phyloP scores from a whole-genome alignment of 495 filamentous ascomycete genomes.

The Glutinoglossum americanum region DNA sequence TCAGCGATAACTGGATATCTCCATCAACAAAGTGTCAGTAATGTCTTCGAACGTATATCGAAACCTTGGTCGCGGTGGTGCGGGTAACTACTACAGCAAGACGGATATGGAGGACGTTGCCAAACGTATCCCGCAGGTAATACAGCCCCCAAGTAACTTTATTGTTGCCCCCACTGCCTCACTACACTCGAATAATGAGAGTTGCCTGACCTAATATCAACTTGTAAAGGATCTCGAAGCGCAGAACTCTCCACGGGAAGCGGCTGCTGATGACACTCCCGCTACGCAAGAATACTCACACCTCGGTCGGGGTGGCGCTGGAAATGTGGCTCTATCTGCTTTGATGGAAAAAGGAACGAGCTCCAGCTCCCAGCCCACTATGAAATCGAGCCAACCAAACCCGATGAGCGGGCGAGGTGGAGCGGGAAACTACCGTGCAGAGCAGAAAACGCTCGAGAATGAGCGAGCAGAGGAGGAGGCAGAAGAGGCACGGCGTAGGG shows the following conservation, averaged over 20 bases:
- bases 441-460: slow-evolving; percentile 9
- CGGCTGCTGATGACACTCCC: slow-evolving; percentile 1
- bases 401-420: slow-evolving; percentile 29
- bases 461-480: slow-evolving; percentile 15
- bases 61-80: slow-evolving; percentile 32
- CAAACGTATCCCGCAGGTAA: not conserved
- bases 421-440: slow-evolving; percentile 31
- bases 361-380: not conserved
- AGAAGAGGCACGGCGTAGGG: slow-evolving; percentile 14
- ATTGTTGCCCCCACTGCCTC: not conserved
- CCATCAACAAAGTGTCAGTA: not conserved
- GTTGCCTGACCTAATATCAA: not conserved
- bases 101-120: slow-evolving; percentile 26
- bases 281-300: slow-evolving; percentile 22
- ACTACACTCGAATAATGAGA: not conserved
- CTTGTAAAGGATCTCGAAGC: slow-evolving; percentile 17
- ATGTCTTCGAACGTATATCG: slow-evolving; percentile 7
- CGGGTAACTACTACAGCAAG: slow-evolving; percentile 38
- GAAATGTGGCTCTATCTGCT: slow-evolving; percentile 29
- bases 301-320: slow-evolving; percentile 36
- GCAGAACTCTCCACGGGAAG: slow-evolving; percentile 12
- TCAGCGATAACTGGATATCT: too few relatives aligned
- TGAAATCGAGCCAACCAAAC: slow-evolving; percentile 3
- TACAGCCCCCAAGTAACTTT: not conserved
- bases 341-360: slow-evolving; percentile 10